Conservation (phyloP, 2,329 filamentous ascomycete genomes). For the Beauveria asiatica region DNA sequence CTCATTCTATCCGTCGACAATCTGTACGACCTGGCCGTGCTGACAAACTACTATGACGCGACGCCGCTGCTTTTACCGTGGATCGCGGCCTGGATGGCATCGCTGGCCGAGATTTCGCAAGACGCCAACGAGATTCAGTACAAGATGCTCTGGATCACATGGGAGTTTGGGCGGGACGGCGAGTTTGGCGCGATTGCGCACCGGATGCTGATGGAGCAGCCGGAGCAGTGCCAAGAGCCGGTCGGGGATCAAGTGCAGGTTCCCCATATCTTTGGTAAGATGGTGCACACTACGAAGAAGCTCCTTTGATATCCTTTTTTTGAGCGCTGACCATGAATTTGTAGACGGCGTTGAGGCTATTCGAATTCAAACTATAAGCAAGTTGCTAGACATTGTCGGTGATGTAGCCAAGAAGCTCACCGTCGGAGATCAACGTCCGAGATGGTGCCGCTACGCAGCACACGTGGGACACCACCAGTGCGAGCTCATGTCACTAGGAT, state of each 20-base stretch:
- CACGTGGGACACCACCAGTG: background rate
- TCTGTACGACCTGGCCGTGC: conserved; percentile 20
- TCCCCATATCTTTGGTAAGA: background rate
- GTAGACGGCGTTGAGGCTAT: background rate
- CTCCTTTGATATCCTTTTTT: too few species aligned
- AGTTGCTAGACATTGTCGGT: background rate
- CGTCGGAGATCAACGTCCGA: background rate
- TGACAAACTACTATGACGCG: conserved; percentile 25
- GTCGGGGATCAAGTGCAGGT: background rate
- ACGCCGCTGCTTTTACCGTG: conserved; percentile 19
- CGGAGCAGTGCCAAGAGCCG: background rate
- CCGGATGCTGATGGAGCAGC: background rate
- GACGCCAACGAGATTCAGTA: conserved; percentile 15
- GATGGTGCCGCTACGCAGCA: background rate
- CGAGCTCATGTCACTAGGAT: background rate
- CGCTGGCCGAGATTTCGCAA: conserved; percentile 12
- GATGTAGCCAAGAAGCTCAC: background rate
- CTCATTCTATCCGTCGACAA: conserved; percentile 15
- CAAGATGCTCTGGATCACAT: conserved; percentile 23
- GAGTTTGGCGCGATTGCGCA: conserved; percentile 16
- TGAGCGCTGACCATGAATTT: background rate
- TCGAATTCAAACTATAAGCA: background rate
- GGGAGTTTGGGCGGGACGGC: conserved; percentile 22
- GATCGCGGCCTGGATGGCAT: conserved; percentile 16
- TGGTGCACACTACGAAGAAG: too few species aligned